Evolutionary conservation across 208 protist genomes (phyloP).

Genomic region (Wallacemonas sp.): DNA sequence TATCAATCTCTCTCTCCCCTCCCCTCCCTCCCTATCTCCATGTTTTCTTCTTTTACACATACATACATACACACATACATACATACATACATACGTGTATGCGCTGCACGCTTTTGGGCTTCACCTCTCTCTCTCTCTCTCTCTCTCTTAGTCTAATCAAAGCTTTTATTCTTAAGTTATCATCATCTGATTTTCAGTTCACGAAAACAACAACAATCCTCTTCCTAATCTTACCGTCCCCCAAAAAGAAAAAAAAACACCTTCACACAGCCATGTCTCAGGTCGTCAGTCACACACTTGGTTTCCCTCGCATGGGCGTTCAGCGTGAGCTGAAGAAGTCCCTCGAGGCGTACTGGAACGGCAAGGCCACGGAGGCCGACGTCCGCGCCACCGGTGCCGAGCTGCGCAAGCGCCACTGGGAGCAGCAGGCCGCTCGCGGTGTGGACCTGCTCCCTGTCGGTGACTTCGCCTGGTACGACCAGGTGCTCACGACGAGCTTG

Average conservation of each 20-base stretch:
- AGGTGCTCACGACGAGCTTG: conserved; percentile 70
- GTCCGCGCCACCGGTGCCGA: conserved; percentile 37
- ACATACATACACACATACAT: too few relatives aligned
- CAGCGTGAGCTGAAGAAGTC: conserved; percentile 83
- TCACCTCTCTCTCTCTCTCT: conserved; percentile 6
- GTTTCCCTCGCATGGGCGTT: conserved; percentile 83
- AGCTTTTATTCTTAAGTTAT: conserved; percentile 13
- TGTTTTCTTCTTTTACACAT: too few relatives aligned
- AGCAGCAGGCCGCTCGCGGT: conserved; percentile 46
- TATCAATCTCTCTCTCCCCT: too few relatives aligned
- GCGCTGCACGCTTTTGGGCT: not conserved
- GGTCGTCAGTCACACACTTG: conserved; percentile 57
- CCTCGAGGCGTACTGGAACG: conserved; percentile 86
- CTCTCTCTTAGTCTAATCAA: conserved; percentile 5
- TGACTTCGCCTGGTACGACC: conserved; percentile 85
- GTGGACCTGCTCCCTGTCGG: conserved; percentile 64
- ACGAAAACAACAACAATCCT: not conserved
- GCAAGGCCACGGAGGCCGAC: conserved; percentile 45
- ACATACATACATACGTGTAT: too few relatives aligned
- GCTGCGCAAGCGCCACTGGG: conserved; percentile 41
- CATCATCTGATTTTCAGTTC: not conserved
- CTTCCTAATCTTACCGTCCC: not conserved
- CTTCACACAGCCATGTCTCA: not conserved
- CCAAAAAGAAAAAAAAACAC: conserved; percentile 6
- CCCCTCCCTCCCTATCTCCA: too few relatives aligned